These are phyloP conservation scores for Euryodendron excelsum DNA, from an alignment of 148 eudicot species.

Conservation along the genomic window DNA sequence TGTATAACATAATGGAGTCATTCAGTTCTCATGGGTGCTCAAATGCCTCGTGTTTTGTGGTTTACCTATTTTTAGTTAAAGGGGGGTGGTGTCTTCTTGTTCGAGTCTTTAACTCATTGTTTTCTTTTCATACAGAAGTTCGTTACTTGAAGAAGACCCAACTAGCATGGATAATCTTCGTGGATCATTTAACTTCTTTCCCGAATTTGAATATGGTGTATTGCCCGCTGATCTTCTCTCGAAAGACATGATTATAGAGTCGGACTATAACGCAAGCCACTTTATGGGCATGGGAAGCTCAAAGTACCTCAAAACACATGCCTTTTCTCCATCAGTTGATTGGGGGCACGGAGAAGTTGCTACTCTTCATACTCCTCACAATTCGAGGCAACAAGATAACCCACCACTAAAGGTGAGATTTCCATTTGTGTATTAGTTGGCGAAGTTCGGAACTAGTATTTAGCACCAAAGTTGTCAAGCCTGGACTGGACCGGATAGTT, in stretches of 20 bases:
- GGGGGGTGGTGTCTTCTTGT: background rate
- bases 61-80: background rate
- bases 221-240: conserved; percentile 33
- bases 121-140: conserved; percentile 41
- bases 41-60: background rate
- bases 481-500: conserved; percentile 8
- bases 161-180: conserved; percentile 16
- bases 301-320: conserved; percentile 26
- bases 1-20: background rate
- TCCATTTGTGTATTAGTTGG: background rate
- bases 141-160: conserved; percentile 55
- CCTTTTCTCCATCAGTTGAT: conserved; percentile 34
- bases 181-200: conserved; percentile 28
- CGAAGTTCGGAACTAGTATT: background rate
- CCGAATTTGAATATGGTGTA: conserved; percentile 30
- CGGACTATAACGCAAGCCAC: conserved; percentile 28
- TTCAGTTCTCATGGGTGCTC: background rate
- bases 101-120: background rate
- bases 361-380: conserved; percentile 11
- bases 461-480: conserved; percentile 5
- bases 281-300: conserved; percentile 30
- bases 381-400: conserved; percentile 22
- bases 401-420: conserved; percentile 52
- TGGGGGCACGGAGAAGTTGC: conserved; percentile 20
- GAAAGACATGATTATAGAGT: conserved; percentile 22